These are phyloP conservation scores for Fusarium decemcellulare DNA, from an alignment of 2,329 filamentous ascomycete species.

Conservation along the genomic window DNA sequence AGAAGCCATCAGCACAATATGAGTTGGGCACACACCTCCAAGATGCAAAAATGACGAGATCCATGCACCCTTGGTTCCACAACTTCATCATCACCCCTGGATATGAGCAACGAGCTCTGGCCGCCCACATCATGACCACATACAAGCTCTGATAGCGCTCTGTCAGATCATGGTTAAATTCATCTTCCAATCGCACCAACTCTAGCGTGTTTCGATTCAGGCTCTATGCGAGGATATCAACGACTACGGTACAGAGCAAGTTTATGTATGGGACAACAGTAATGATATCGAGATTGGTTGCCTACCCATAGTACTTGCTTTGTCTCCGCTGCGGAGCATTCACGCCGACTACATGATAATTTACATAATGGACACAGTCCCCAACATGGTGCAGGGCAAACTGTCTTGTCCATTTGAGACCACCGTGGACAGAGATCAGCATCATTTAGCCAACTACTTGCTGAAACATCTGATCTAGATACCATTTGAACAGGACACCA, in stretches of 20 bases:
- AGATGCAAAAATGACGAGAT: conserved; percentile 45
- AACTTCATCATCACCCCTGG: conserved; percentile 36
- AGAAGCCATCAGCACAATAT: conserved; percentile 18
- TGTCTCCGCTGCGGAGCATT: conserved; percentile 21
- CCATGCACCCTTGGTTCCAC: conserved; percentile 41
- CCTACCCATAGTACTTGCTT: neutral
- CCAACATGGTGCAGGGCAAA: neutral
- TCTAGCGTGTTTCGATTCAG: conserved; percentile 25
- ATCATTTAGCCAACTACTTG: conserved; percentile 8
- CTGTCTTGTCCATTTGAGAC: neutral
- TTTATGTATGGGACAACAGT: neutral
- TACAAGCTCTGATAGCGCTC: conserved; percentile 18
- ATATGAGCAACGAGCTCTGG: conserved; percentile 22
- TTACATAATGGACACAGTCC: conserved; percentile 33
- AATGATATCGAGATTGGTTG: neutral
- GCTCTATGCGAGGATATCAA: conserved; percentile 27
- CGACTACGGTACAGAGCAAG: conserved; percentile 6
- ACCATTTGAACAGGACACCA: neutral
- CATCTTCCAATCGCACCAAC: conserved; percentile 17
- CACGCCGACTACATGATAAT: conserved; percentile 4
- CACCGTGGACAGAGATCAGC: conserved; percentile 13
- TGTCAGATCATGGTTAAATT: conserved; percentile 34
- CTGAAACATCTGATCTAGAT: conserved; percentile 17
- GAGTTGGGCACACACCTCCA: conserved; percentile 18
- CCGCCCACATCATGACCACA: conserved; percentile 17